These are phyloP conservation scores for Strigomonas culicis DNA, from an alignment of 208 protist species.

Conservation along the genomic window DNA sequence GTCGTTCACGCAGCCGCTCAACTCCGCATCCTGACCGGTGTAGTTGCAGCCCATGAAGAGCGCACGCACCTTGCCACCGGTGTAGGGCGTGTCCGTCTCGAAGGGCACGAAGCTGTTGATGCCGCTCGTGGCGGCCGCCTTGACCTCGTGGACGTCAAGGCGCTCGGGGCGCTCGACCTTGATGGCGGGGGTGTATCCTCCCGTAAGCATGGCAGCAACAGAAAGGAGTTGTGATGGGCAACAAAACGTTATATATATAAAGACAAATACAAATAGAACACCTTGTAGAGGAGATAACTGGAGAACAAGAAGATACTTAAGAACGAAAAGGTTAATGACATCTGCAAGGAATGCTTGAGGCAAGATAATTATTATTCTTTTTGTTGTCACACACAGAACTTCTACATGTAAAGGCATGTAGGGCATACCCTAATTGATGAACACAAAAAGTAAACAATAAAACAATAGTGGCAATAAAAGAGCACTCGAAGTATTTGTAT, in stretches of 20 bases:
- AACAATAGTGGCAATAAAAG: background rate
- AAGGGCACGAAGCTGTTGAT: constrained; percentile 71
- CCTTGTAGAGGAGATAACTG: background rate
- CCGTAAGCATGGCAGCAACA: background rate
- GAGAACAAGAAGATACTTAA: constrained; percentile 4
- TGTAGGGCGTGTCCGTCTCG: constrained; percentile 60
- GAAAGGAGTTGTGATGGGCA: background rate
- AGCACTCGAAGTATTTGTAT: background rate
- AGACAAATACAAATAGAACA: constrained; percentile 1
- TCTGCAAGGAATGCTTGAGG: background rate
- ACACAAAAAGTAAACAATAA: background rate
- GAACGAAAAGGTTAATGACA: background rate
- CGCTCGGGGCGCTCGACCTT: background rate
- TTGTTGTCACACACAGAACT: background rate
- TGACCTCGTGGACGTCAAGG: constrained; percentile 45
- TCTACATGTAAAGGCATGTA: background rate
- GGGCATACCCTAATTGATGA: background rate
- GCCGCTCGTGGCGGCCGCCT: constrained; percentile 31
- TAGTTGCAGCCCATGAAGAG: constrained; percentile 93
- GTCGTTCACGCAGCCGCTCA: constrained; percentile 89
- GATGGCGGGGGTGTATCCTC: constrained; percentile 4
- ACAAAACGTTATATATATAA: background rate
- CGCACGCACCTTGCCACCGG: constrained; percentile 79
- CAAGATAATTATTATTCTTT: background rate
- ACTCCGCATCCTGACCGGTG: constrained; percentile 47